Evolutionary conservation across 495 filamentous ascomycete genomes (phyloP), one percentile per base, ranked within the genome.

Genomic region (Xylaria longipes): DNA sequence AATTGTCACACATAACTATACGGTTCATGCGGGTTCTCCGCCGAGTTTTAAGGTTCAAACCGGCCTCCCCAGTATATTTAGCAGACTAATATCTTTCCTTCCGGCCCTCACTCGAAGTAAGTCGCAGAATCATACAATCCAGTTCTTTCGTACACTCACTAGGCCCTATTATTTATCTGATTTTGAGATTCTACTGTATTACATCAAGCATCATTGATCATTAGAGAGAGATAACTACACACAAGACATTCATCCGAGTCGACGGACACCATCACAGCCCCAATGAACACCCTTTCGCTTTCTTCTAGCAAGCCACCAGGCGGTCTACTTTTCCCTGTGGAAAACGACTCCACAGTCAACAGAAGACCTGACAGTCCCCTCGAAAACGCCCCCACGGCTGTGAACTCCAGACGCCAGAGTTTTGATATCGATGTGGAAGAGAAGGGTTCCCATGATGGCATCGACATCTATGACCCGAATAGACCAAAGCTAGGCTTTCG

Each of bases 391-490:
- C 54, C 57, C 14, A 61, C 69, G 3, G 69, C 69, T 9, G 61
- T 71, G 15, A 65, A 65, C 37, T 71, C 69, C 3, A 39, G 61
- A 58, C 45, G 61, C 9, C 69, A 22, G 37, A 65, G 61, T 25
- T 69, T 45, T 46, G n/a, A 33, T n/a, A 58, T 22, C 31, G 68
- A 71, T 27, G 17, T 71, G 5, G 69, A 71, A 46, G 57, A 48
- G 9, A 25, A 57, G 6, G 39, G 20, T 58, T 9, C 43, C 37
- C 46, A 46, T 11, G 29, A 45, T 15, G 5, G 1, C 25, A 35
- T 72, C 14, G 54, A 72, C 29, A 60, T 68, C 4, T 60, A 72
- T 20, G 70, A 72, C 35, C 70, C 70, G 25, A 68, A 72, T 22
- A 35, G 70, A 33, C 70, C 70, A 4, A 72, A 68, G 29, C 31